Conservation (phyloP, 2,329 filamentous ascomycete species). For the Fusarium sp. region DNA sequence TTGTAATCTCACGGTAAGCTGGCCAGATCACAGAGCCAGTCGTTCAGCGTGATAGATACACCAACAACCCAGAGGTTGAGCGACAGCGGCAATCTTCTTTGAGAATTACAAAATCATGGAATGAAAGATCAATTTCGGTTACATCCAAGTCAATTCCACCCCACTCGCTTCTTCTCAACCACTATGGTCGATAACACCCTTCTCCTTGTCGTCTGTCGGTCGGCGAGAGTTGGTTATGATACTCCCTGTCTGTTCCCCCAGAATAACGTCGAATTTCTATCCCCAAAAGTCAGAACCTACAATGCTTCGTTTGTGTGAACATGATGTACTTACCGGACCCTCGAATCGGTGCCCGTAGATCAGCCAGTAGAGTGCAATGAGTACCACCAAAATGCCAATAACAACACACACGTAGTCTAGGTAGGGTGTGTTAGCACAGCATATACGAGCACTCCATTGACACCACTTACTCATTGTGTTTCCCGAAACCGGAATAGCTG, state of each 20-base stretch:
- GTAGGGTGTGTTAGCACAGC: slow-evolving; percentile 4
- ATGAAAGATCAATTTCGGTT: neutral
- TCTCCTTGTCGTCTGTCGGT: neutral
- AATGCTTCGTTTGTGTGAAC: rapidly evolving
- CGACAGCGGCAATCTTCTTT: neutral
- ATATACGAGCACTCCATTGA: too few species aligned
- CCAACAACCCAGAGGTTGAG: neutral
- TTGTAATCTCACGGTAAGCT: neutral
- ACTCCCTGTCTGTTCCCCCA: neutral
- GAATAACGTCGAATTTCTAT: slow-evolving; percentile 17
- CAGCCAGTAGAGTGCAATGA: slow-evolving; percentile 15
- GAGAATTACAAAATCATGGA: neutral
- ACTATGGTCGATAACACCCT: neutral
- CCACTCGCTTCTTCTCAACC: neutral
- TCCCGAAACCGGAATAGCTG: slow-evolving; percentile 15
- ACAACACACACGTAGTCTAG: slow-evolving; percentile 50
- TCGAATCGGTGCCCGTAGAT: slow-evolving; percentile 14
- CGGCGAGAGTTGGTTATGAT: neutral
- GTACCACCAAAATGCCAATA: slow-evolving; percentile 45
- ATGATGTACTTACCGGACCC: slow-evolving; percentile 12
- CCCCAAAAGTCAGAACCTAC: neutral
- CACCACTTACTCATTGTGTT: slow-evolving; percentile 18
- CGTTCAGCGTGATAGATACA: neutral
- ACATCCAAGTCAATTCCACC: neutral
- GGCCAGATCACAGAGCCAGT: neutral